These are phyloP conservation scores for Hyphodiscus hymeniophilus DNA, from an alignment of 495 filamentous ascomycete genomes.

Conservation along the genomic window DNA sequence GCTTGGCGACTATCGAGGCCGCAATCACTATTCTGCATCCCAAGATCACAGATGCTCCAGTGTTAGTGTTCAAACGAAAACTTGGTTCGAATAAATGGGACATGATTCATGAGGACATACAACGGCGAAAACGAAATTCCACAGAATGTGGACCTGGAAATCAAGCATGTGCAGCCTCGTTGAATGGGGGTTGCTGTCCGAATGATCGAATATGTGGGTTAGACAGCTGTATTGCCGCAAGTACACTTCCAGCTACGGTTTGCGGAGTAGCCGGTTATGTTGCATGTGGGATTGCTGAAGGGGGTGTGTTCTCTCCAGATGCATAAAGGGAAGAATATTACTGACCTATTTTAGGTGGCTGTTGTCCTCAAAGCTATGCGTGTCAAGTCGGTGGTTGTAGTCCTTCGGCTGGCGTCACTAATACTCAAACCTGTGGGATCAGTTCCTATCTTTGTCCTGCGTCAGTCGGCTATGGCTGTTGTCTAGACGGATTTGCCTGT, in stretches of 20 bases:
- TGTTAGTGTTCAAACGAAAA: conserved; percentile 13
- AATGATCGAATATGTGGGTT: conserved; percentile 18
- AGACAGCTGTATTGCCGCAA: conserved; percentile 13
- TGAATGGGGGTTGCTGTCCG: conserved; percentile 22
- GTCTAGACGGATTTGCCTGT: conserved; percentile 15
- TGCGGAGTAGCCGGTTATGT: conserved; percentile 14
- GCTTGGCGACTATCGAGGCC: conserved; percentile 1
- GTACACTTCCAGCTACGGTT: conserved; percentile 12
- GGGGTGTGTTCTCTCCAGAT: conserved; percentile 10
- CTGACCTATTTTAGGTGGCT: conserved; percentile 14
- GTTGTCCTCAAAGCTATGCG: conserved; percentile 18
- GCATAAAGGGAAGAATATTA: neutral
- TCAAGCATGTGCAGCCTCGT: conserved; percentile 13
- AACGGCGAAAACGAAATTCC: conserved; percentile 20
- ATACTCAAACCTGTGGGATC: conserved; percentile 11
- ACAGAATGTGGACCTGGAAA: conserved; percentile 13
- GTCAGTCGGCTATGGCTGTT: conserved; percentile 17
- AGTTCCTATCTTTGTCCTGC: conserved; percentile 13
- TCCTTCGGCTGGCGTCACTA: conserved; percentile 11
- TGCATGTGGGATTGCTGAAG: conserved; percentile 17
- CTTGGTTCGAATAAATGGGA: conserved; percentile 18
- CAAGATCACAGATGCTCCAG: conserved; percentile 14
- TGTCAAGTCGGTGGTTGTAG: conserved; percentile 11
- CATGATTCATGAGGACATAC: conserved; percentile 18
- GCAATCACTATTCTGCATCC: conserved; percentile 7